Evolutionary conservation across 225 moss, liverwort and hornwort species (phyloP).

Genomic region (Antitrichia curtipendula): DNA sequence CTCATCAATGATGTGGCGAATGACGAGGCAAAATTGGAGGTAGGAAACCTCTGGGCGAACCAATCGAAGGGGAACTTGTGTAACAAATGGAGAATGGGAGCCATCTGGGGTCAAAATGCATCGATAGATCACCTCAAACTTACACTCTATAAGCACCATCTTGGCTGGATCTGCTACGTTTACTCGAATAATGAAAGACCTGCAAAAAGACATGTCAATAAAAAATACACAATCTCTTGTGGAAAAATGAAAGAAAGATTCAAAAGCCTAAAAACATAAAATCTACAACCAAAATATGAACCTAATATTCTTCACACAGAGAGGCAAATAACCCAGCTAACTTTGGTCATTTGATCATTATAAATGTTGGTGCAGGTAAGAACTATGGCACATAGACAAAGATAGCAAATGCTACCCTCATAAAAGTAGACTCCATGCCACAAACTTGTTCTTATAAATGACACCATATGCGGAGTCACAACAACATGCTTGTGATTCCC

Average conservation of each 20-base stretch:
- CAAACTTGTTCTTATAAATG: background rate
- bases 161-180: constrained; percentile 42
- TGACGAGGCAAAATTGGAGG: constrained; percentile 26
- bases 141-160: constrained; percentile 51
- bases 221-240: background rate
- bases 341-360: too few relatives aligned
- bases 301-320: too few relatives aligned
- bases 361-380: too few relatives aligned
- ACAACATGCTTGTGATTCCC: background rate
- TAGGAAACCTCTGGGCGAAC: constrained; percentile 42
- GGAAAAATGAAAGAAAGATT: background rate
- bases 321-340: too few relatives aligned
- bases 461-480: background rate
- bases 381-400: background rate
- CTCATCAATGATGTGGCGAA: constrained; percentile 64
- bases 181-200: constrained; percentile 43
- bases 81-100: constrained; percentile 17
- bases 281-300: background rate
- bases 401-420: background rate
- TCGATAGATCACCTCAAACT: constrained; percentile 41
- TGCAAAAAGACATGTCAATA: constrained; percentile 18
- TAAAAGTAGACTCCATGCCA: background rate
- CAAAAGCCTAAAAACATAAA: background rate
- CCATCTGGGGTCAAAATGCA: constrained; percentile 25
- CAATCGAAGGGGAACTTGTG: constrained; percentile 14